Percentiles rank a stretch among this genome's conserved stretches.
Conservation (phyloP, 169 alveolate genomes). For the Condylostoma magnum region DNA sequence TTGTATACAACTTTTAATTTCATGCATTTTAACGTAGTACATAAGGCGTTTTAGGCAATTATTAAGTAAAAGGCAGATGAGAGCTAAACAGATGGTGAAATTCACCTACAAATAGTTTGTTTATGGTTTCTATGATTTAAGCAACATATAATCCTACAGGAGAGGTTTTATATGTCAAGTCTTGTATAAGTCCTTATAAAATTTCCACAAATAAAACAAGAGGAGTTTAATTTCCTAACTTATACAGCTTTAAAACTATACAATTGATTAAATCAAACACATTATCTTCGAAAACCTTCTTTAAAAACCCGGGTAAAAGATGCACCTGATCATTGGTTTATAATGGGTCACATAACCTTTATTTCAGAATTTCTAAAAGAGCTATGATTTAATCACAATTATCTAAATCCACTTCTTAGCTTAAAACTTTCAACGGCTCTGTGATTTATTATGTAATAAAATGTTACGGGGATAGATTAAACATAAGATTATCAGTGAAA, state of each 20-base stretch:
- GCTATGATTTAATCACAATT: slow-evolving; percentile 13
- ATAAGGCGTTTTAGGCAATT: slow-evolving; percentile 48
- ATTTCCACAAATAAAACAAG: slow-evolving; percentile 11
- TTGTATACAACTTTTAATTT: slow-evolving; percentile 57
- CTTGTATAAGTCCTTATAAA: slow-evolving; percentile 31
- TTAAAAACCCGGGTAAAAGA: slow-evolving; percentile 40
- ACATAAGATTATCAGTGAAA: slow-evolving; percentile 41
- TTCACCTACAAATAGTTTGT: slow-evolving; percentile 46
- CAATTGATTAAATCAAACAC: slow-evolving; percentile 42
- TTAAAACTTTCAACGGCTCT: slow-evolving; percentile 33
- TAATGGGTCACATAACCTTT: background rate
- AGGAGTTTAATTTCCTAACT: slow-evolving; percentile 15
- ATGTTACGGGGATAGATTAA: slow-evolving; percentile 41
- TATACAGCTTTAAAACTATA: slow-evolving; percentile 32
- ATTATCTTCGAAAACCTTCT: slow-evolving; percentile 40
- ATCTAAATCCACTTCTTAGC: slow-evolving; percentile 27
- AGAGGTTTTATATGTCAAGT: slow-evolving; percentile 39
- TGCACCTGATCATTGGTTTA: slow-evolving; percentile 30
- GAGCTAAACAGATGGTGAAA: slow-evolving; percentile 37
- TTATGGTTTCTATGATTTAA: slow-evolving; percentile 33
- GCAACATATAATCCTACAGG: slow-evolving; percentile 49
- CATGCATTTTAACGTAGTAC: slow-evolving; percentile 58
- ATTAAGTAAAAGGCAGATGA: slow-evolving; percentile 30
- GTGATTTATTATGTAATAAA: slow-evolving; percentile 35
- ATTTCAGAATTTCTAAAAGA: slow-evolving; percentile 30